Evolutionary conservation across 2,329 filamentous ascomycete species (phyloP), one percentile per base, ranked within the genome.

Genomic region (Talaromyces sp.): DNA sequence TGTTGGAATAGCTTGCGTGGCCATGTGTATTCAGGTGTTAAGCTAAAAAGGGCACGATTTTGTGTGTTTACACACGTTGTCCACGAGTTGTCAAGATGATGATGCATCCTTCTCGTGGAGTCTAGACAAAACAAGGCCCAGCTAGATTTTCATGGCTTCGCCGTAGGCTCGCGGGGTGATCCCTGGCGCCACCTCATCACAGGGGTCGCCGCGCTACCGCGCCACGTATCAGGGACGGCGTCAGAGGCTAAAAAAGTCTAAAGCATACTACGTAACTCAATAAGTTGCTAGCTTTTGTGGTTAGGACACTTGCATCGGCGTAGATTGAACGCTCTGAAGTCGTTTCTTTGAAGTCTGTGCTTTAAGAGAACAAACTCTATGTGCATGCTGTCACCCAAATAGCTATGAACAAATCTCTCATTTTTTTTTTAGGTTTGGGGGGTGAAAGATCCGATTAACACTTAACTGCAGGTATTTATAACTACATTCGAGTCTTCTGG

Each of bases 61-160:
- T 22, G 3, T 43, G 14, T 43, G 9, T 59, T 33, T 27, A 27
- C 35, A 22, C 37, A 59, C 41, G 19, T 45, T 33, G 37, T 19
- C 56, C 56, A 59, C 24, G 56, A 59, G 37, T 43, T 31, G 33
- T 37, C 19, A 56, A 37, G 52, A 37, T 56, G 50, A 37, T 56
- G 52, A 37, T 56, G 33, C 11, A 54, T 37, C 33, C 22, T 35
- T 56, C n/a, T 35, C 16, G 31, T 56, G 50, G 31, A 37, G 50
- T 13, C 50, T 37, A n/a, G 50, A 54, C 27, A 54, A 27, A 33
- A 16, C 24, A 10, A 2, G n/a, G 50, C 47, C 2, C 45, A 47
- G 49, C 50, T 35, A 37, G 27, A 19, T 16, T 33, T 33, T 19
- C 16, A 33, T 8, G 27, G 27, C 27, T 54, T 54, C 16, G 27